Base-by-base conservation (phyloP, 345 rosid species). In the Fremontodendron californicum region DNA sequence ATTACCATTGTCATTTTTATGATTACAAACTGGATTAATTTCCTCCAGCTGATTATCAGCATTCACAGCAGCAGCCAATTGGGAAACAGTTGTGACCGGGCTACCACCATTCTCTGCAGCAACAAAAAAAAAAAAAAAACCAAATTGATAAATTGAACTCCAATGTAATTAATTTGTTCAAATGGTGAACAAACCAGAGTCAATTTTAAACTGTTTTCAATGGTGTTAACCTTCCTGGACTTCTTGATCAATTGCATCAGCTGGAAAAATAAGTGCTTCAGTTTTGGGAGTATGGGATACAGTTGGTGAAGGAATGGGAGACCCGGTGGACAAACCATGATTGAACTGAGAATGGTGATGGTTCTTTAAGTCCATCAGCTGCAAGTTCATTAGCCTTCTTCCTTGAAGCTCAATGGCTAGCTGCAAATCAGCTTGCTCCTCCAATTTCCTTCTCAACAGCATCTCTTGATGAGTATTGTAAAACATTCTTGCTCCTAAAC, bases 361-460 rank as follows among this genome's bases (percentile, higher is more conserved):
- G 61, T 85, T 88, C 57, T 84, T 87, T 35, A 84, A 55, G 71
- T 89, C 90, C 66, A 82, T 78, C 62, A 89, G 89, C 64, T 87
- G 91, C 82, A 91, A 74, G 78, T 83, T 85, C 86, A 88, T 80
- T 31, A 91, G 79, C 77, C 89, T 87, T 77, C 91, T 83, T 42
- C 84, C 83, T 27, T 89, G 93, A 42, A 89, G 84, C 54, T 89
- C 90, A 21, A 92, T 78, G 54, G 92, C 92, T 80, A 83, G 96
- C 80, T 87, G 97, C 83, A 90, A 78, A 80, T 92, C 96, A 77
- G 92, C 92, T 64, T 92, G 93, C 43, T 87, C 95, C 84, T 91
- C 93, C 39, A 91, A 52, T 75, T 88, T 91, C 86, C 87, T 88
- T 72, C 90, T 85, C 84, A 85, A 68, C 85, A 88, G 68, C 81